Conservation (phyloP, 495 filamentous ascomycete species). For the Coniosporium apollinis region DNA sequence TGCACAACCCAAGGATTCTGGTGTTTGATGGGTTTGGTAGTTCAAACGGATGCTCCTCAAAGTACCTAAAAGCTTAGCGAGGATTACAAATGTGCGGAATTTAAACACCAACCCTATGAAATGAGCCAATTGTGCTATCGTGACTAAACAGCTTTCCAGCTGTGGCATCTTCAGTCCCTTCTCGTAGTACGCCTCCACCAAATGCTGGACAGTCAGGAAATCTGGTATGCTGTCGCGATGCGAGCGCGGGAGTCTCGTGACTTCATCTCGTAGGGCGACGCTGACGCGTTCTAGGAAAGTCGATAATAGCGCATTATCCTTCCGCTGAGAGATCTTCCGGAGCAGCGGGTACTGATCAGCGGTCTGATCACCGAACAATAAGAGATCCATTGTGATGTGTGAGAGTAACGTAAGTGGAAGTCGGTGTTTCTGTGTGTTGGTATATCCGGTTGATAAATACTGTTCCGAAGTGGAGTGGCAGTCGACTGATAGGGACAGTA, state of each 20-base stretch:
- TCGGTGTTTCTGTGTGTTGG: background rate
- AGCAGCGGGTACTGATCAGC: constrained; percentile 52
- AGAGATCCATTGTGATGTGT: constrained; percentile 19
- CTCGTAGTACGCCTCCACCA: constrained; percentile 50
- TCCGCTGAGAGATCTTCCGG: constrained; percentile 41
- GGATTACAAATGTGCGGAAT: constrained; percentile 3
- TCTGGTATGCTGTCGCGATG: constrained; percentile 46
- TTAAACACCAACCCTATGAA: constrained; percentile 51
- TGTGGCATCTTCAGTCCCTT: constrained; percentile 40
- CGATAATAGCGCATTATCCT: constrained; percentile 45
- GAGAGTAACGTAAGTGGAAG: background rate
- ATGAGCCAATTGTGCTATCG: constrained; percentile 53
- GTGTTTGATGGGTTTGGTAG: constrained; percentile 27
- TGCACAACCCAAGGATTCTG: constrained; percentile 48
- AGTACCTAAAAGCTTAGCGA: constrained; percentile 31
- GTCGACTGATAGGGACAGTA: too few species aligned
- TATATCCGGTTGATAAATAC: background rate
- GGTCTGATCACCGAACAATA: constrained; percentile 63
- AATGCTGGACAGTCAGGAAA: constrained; percentile 51
- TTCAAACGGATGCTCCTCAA: constrained; percentile 32
- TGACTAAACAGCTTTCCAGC: constrained; percentile 49
- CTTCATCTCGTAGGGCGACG: constrained; percentile 46
- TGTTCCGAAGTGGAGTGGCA: background rate
- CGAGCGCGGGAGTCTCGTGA: constrained; percentile 39
- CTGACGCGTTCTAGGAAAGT: constrained; percentile 48